A percentile compares a stretch with the other conserved stretches of the same genome.
phyloP scores from a whole-genome alignment of 2,329 filamentous ascomycete species.

The Aspergillus ochraceoroseus region DNA sequence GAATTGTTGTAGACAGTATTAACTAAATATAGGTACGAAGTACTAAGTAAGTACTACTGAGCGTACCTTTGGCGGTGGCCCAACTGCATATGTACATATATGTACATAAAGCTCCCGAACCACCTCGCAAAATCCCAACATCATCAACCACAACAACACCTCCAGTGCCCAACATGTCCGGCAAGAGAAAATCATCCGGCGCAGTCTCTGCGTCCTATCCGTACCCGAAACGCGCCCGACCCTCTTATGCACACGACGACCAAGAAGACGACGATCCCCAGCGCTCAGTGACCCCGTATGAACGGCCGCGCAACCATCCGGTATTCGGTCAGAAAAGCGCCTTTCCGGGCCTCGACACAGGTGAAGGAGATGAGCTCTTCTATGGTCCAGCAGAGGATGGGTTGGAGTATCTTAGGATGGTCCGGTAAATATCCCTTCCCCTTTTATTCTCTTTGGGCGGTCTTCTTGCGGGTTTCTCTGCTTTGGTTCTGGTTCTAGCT shows the following conservation, averaged over 20 bases:
- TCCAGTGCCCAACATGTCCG: constrained; percentile 26
- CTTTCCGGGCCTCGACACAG: constrained; percentile 57
- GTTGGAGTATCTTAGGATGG: constrained; percentile 64
- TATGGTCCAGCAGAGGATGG: constrained; percentile 65
- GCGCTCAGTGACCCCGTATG: constrained; percentile 21
- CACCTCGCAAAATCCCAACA: not conserved
- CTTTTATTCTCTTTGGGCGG: constrained; percentile 27
- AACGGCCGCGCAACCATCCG: constrained; percentile 52
- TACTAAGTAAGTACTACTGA: too few relatives aligned
- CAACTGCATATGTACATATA: too few relatives aligned
- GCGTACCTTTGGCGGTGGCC: too few relatives aligned
- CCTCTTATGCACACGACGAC: constrained; percentile 29
- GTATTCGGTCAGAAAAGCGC: constrained; percentile 68
- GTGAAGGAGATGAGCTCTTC: constrained; percentile 53
- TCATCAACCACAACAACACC: too few relatives aligned
- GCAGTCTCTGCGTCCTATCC: constrained; percentile 16
- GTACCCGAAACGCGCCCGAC: constrained; percentile 31
- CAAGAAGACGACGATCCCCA: constrained; percentile 24
- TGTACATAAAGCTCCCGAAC: too few relatives aligned
- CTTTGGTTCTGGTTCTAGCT: constrained; percentile 13
- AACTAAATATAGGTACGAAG: not conserved
- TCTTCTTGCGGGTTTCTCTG: constrained; percentile 6
- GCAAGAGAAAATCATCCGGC: constrained; percentile 32
- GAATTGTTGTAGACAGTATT: constrained; percentile 12
- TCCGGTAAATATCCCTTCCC: constrained; percentile 54